Conservation (phyloP, 176 grass and related monocot species). For the Metroxylon sagu region DNA sequence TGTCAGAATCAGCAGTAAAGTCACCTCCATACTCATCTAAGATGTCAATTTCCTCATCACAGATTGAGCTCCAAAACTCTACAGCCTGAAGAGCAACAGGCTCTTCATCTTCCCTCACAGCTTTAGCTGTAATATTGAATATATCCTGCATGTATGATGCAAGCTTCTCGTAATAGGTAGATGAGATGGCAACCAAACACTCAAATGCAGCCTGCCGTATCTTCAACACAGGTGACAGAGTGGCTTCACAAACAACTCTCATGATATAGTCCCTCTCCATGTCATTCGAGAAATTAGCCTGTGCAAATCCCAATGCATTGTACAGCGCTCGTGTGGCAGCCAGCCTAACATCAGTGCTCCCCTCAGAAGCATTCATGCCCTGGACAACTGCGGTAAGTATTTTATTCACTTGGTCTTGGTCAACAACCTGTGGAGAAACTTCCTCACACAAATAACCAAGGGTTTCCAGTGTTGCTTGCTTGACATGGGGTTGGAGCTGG, state of each 20-base stretch:
- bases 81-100: constrained; percentile 16
- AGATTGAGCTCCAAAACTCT: constrained; percentile 12
- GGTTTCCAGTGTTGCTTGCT: constrained; percentile 11
- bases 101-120: constrained; percentile 14
- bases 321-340: constrained; percentile 9
- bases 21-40: constrained; percentile 12
- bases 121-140: constrained; percentile 9
- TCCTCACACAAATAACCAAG: constrained; percentile 19
- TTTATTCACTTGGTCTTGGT: constrained; percentile 14
- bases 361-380: constrained; percentile 12
- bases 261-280: constrained; percentile 15
- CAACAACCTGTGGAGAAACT: constrained; percentile 11
- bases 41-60: constrained; percentile 16
- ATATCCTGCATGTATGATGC: constrained; percentile 17
- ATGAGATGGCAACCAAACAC: constrained; percentile 14
- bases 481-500: constrained; percentile 12
- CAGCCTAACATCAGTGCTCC: constrained; percentile 5
- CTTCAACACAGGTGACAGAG: background rate
- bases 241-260: constrained; percentile 19
- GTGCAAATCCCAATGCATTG: constrained; percentile 12
- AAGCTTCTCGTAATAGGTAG: constrained; percentile 11
- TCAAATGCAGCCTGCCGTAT: constrained; percentile 12
- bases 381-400: constrained; percentile 15
- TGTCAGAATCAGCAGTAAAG: constrained; percentile 7
- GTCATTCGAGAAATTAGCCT: constrained; percentile 13